Base-by-base conservation (phyloP, 2,329 filamentous ascomycete species). In the Cladophialophora immunda region DNA sequence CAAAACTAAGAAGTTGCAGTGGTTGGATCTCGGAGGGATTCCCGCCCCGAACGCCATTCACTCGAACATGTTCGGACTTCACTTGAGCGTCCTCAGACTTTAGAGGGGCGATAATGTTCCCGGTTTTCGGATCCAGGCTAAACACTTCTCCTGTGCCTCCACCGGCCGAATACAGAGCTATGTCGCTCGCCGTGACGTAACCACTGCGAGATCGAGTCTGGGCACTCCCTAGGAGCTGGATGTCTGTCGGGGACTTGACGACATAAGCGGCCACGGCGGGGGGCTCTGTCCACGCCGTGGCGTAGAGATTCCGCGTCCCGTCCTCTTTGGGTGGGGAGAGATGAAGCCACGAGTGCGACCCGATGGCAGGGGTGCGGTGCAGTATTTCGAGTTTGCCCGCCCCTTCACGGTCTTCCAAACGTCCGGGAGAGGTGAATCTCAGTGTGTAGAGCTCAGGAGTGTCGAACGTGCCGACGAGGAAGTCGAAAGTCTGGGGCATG, bases 271-370 rank as follows among this genome's bases (percentile, higher is more conserved):
- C 72, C 7, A 74, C 68, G 5, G 67, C 62, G 4, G 72, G 68
- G 3, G 70, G 70, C 11, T 73, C 70, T 11, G 69, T 72, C 72
- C 72, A 74, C 2, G 72, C 72, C n/a, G 72, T 73, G 22, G 71
- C 69, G 45, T 72, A 71, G 34, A 72, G 69, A 30, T 70, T 71
- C 22, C 62, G 62, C 1, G 17, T 57, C 17, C 65, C 62, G 30
- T 62, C 53, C 19, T n/a, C 27, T 32, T 63, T 68, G n/a, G 57
- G 61, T 8, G 66, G 63, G 5, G 58, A 65, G 17, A 74, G 65
- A 56, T 72, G 68, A 15, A 74, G 69, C 72, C 72, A 74, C 8
- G 71, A 73, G 62, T 74, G 72, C 8, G 72, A 74, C 29, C 72
- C 72, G 32, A 74, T 62, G 52, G 68, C 72, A 22, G 62, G 38